Evolutionary conservation across 78 protist species (phyloP).

Genomic region (Acrasis kona): DNA sequence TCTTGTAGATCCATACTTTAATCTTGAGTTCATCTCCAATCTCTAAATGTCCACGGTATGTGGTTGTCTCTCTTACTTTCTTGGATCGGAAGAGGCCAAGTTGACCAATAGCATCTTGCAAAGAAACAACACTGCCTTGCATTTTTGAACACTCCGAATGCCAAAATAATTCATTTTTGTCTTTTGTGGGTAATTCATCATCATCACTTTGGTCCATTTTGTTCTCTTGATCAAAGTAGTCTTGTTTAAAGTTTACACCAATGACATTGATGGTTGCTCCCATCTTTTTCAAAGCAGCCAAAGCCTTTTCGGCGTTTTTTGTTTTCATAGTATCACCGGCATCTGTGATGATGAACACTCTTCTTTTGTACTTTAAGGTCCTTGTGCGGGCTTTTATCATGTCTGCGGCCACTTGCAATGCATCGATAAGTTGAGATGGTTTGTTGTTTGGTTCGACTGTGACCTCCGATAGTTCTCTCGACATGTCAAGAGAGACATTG

Average conservation of each 20-base stretch:
- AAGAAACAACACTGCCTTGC: too few relatives aligned
- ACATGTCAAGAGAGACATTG: background rate
- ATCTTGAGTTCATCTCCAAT: background rate
- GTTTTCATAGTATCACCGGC: background rate
- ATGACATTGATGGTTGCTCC: background rate
- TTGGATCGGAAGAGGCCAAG: background rate
- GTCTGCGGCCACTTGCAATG: slow-evolving; percentile 18
- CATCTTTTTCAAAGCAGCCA: background rate
- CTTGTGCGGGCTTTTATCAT: background rate
- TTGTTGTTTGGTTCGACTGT: background rate
- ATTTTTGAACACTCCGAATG: too few relatives aligned
- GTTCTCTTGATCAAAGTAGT: too few relatives aligned
- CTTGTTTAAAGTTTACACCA: background rate
- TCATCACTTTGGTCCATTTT: background rate
- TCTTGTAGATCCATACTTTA: background rate
- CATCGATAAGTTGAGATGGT: background rate
- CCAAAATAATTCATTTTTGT: too few relatives aligned
- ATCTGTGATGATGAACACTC: slow-evolving; percentile 1
- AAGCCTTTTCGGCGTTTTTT: background rate
- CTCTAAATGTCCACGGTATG: background rate
- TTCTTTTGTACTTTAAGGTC: background rate
- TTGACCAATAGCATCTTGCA: slow-evolving; percentile 1
- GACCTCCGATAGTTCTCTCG: background rate
- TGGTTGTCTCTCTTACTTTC: background rate
- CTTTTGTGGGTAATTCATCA: background rate